These are phyloP conservation scores for Plasmodium adleri DNA, from an alignment of 169 alveolate genomes.

Conservation along the genomic window DNA sequence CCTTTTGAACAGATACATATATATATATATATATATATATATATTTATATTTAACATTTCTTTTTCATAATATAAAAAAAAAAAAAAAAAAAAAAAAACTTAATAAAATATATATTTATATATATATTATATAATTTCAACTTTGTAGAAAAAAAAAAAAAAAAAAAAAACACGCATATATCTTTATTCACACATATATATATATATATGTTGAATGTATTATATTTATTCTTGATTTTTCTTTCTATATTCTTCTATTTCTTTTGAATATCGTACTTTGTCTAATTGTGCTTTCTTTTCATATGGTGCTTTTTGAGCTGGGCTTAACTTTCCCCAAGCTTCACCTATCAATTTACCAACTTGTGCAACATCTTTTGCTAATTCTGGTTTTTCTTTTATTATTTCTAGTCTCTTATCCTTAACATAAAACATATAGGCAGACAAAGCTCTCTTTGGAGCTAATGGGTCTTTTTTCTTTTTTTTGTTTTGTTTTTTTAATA, in stretches of 20 bases:
- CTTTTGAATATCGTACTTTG: slow-evolving; percentile 90
- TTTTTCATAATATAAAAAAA: too few species aligned
- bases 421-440: slow-evolving; percentile 92
- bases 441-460: slow-evolving; percentile 92
- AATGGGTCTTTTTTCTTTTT: slow-evolving; percentile 89
- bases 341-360: slow-evolving; percentile 93
- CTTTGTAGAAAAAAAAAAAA: slow-evolving; percentile 4
- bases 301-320: slow-evolving; percentile 90
- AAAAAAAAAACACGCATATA: background rate
- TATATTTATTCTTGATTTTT: slow-evolving; percentile 42
- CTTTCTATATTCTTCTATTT: slow-evolving; percentile 85
- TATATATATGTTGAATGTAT: slow-evolving; percentile 7
- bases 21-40: slow-evolving; percentile 1
- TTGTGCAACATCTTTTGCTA: slow-evolving; percentile 91
- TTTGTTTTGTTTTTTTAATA: slow-evolving; percentile 77
- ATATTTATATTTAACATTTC: too few species aligned
- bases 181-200: slow-evolving; percentile 1
- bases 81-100: too few species aligned
- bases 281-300: slow-evolving; percentile 91
- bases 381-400: slow-evolving; percentile 87
- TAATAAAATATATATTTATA: background rate
- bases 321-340: slow-evolving; percentile 91
- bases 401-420: slow-evolving; percentile 90
- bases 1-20: background rate
- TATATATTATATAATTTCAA: background rate